phyloP scores from a whole-genome alignment of 2,329 filamentous ascomycete genomes.

The Coleophoma eucalyptorum region DNA sequence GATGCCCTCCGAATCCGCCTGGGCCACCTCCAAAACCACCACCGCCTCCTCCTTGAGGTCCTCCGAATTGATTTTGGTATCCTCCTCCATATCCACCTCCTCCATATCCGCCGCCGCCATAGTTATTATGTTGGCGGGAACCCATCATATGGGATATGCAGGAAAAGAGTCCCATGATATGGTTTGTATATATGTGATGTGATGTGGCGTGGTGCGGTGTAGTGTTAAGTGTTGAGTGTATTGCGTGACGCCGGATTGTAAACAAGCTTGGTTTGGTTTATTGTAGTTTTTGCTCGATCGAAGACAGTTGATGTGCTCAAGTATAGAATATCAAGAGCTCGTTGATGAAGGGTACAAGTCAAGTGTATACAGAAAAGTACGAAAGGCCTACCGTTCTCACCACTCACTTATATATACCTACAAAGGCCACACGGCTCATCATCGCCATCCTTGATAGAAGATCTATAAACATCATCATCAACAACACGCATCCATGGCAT shows the following conservation, averaged over 20 bases:
- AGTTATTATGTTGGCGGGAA: background rate
- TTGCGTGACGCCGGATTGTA: background rate
- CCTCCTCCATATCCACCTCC: background rate
- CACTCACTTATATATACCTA: too few relatives aligned
- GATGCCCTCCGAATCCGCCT: too few relatives aligned
- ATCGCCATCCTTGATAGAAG: too few relatives aligned
- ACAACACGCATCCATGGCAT: too few relatives aligned
- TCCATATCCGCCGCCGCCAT: background rate
- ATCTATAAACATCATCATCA: too few relatives aligned
- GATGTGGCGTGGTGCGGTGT: background rate
- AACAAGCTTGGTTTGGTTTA: background rate
- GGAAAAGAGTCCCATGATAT: background rate
- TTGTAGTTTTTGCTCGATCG: background rate
- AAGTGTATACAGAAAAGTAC: background rate
- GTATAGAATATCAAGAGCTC: background rate
- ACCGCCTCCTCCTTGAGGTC: background rate
- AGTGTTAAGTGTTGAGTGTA: background rate
- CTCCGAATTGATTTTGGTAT: too few relatives aligned
- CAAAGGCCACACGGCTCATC: too few relatives aligned
- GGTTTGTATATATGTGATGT: background rate
- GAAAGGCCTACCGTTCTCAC: too few relatives aligned
- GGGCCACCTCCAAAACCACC: too few relatives aligned
- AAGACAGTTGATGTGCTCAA: background rate
- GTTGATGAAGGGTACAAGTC: background rate
- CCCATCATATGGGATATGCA: background rate